Evolutionary conservation across 1,139 yeast species (phyloP), one percentile per base, ranked within the genome.

Genomic region (Meyerozyma sp.): DNA sequence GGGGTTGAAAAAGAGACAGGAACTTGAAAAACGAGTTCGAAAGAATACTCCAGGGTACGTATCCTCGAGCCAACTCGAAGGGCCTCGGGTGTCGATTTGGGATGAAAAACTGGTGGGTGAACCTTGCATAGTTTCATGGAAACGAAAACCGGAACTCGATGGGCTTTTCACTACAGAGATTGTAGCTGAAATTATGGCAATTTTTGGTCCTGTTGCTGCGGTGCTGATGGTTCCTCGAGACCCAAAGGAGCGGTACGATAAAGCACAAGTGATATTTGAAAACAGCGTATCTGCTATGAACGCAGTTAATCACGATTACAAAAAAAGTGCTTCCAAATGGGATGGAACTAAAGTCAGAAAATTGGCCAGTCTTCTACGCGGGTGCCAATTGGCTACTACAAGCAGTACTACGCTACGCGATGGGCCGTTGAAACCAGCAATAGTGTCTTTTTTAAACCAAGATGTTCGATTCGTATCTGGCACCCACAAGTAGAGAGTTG

Each of bases 291-390:
- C 58, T 37, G 65, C 73, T 4, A 51, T 57, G 2, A 47, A 52
- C 35, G 81, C 82, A 4, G 44, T 63, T 6, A 43, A 48, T 1
- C 75, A 77, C 49, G 69, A 77, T 49, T 78, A 70, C 53, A 58
- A 61, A 3, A 51, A 55, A 30, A 65, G 75, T 10, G 75, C 74
- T 5, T 56, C 59, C 16, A 49, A 68, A 36, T 77, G 82, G 82
- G 78, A 77, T 52, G 68, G 70, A 0, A 59, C 73, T 0, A 65
- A 64, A 2, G 69, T 75, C 11, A 50, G 79, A 23, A 75, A 70
- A 50, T 48, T 75, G 40, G 78, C 82, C 5, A 75, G 80, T 50
- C 62, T 73, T 45, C 54, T 73, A 16, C 55, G 79, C 55, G 62
- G 56, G n/a, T 70, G 75, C 45, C 16, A 30, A 16, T 30, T 30